phyloP scores from a whole-genome alignment of 75 land plant species.

The Cunninghamia lanceolata region DNA sequence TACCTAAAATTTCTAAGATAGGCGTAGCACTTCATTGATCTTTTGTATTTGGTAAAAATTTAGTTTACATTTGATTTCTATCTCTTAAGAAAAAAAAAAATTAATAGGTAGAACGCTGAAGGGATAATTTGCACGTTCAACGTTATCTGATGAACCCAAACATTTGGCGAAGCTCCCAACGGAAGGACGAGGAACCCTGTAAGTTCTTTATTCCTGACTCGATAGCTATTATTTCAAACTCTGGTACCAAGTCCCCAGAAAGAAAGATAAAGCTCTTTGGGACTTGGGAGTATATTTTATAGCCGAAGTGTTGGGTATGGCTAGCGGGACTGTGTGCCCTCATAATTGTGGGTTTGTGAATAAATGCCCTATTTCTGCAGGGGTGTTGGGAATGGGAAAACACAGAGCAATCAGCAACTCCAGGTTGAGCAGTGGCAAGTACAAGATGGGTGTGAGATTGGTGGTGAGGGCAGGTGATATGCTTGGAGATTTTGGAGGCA shows the following conservation, averaged over 20 bases:
- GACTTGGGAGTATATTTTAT: not conserved
- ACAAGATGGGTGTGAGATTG: not conserved
- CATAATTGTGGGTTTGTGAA: not conserved
- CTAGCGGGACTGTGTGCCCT: not conserved
- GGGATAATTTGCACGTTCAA: not conserved
- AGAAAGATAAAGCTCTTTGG: not conserved
- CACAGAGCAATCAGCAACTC: not conserved
- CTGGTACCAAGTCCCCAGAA: too few relatives aligned
- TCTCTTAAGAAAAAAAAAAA: not conserved
- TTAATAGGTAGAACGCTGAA: not conserved
- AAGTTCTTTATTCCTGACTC: not conserved
- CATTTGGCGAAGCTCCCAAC: not conserved
- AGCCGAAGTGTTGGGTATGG: not conserved
- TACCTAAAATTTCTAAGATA: too few relatives aligned
- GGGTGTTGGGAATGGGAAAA: not conserved
- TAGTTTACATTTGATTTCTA: not conserved
- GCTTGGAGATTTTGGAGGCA: constrained; percentile 73
- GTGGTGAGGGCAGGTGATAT: constrained; percentile 20
- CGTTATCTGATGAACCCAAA: not conserved
- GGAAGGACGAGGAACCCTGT: not conserved
- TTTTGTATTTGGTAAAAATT: too few relatives aligned
- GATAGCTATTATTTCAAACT: not conserved
- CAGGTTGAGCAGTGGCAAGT: not conserved
- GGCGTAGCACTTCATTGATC: too few relatives aligned
- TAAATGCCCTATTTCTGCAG: not conserved